Base-by-base conservation (phyloP, 2,329 filamentous ascomycete species). In the Pseudocercospora ulei region DNA sequence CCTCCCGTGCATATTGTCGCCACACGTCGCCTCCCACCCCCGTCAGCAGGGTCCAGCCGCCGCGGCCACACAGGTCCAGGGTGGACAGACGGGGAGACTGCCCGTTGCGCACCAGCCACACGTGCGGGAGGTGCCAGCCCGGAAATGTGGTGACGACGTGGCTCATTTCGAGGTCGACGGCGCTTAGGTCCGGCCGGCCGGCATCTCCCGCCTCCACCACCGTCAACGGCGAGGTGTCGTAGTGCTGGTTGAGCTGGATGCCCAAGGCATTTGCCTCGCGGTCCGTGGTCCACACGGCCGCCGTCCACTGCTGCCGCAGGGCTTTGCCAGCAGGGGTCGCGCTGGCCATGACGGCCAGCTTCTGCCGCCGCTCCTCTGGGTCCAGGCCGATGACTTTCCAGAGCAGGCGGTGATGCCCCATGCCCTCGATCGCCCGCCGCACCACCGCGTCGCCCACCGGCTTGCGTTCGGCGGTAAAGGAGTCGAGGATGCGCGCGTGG, bases 41-140 rank as follows among this genome's bases (percentile, higher is more conserved):
- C 9, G 46, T 49, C 9, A 44, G 9, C 8, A 44, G 22, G 23
- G 33, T 31, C 51, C 74, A 76, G 0, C 47, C 44, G 0, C 71
- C 68, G 26, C 75, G 61, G 0, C 74, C 74, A 0, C 70, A 70
- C 1, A 79, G 55, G 53, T 78, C 75, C 20, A 73, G 67, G 0
- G 72, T 77, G 1, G 73, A 76, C 7, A 71, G 53, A 11, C 57
- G 56, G 27, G 63, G 54, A 1, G 56, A 57, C 0, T 71, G 71
- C 2, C 62, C 49, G 1, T 60, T 50, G 5, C 60, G 65, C 49
- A 71, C 72, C 4, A 79, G 58, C 75, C 75, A 78, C 0, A 63
- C 73, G 52, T 80, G 75, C 3, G 76, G 75, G 17, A 79, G 57
- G 1, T 72, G 64, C 17, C 61, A 61, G 4, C 75, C 76, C 0